Evolutionary conservation across 306 rosid genomes (phyloP), one percentile per base, ranked within the genome.

Genomic region (Castanea sativa): DNA sequence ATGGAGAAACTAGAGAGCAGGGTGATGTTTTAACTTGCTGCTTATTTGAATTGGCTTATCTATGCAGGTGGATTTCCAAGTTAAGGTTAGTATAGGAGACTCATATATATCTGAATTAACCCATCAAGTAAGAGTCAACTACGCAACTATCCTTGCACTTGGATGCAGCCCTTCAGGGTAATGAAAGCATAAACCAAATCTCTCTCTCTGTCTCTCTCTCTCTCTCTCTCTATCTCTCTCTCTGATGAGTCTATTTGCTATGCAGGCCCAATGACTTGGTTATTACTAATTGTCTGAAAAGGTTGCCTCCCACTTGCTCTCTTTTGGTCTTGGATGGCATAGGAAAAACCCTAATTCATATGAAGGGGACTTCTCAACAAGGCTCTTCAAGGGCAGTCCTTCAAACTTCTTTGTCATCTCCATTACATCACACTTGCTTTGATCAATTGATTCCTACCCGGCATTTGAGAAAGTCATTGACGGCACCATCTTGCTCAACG

Each of bases 31-130:
- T n/a, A 23, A 25, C 4, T 52, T 53, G 10, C 5, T 21, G 25
- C 30, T 82, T 27, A 20, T 43, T 70, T 20, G 2, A 1, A 27
- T 4, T 25, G 38, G 68, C 67, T 30, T 41, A 2, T 55, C 74
- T 43, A 55, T 55, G 78, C 82, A 87, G 90, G 88, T 87, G 51
- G 88, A 87, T 79, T 87, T 87, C 56, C 87, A 87, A 64, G 81
- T 85, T 41, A 85, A 80, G 75, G 86, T 87, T 45, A 77, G 88
- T 70, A 55, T 56, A 43, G 87, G 83, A 41, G 88, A 85, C 55
- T 87, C 85, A 1, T 87, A 84, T 55, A 43, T 85, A 74, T 78
- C 85, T 14, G 84, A 79, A 21, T 75, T 87, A 30, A 75, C 86
- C 23, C 77, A 53, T 52, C 91, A 87, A 73, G 88, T 82, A 3